Evolutionary conservation across 192 early-diverging fungal genomes (phyloP).

Genomic region (Coemansia sp.): DNA sequence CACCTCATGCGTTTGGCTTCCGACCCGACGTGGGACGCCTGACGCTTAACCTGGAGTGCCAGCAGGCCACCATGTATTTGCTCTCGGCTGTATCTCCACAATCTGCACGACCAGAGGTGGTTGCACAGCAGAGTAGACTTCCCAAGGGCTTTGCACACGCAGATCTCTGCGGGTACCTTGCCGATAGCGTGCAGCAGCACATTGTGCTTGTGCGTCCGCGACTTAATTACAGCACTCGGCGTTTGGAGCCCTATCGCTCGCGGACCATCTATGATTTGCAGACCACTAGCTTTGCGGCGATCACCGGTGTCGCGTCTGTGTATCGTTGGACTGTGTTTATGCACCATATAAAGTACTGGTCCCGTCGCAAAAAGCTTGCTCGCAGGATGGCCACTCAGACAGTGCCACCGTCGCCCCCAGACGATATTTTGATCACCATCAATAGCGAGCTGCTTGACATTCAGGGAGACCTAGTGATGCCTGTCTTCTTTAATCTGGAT

Average conservation of each 20-base stretch:
- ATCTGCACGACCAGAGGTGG: constrained; percentile 17
- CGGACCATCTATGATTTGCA: constrained; percentile 33
- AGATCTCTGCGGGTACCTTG: constrained; percentile 31
- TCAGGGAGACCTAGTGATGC: constrained; percentile 34
- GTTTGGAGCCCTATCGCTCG: constrained; percentile 26
- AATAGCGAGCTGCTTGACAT: constrained; percentile 37
- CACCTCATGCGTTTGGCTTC: constrained; percentile 42
- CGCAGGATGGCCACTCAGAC: constrained; percentile 34
- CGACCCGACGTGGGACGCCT: constrained; percentile 20
- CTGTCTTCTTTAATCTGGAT: constrained; percentile 36
- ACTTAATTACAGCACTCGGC: constrained; percentile 22
- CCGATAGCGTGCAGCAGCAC: constrained; percentile 31
- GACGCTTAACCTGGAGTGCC: constrained; percentile 38
- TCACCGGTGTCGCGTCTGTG: constrained; percentile 30
- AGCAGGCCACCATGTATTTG: constrained; percentile 38
- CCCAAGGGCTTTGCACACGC: constrained; percentile 9
- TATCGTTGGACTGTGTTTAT: constrained; percentile 50
- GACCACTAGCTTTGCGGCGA: constrained; percentile 20
- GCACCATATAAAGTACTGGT: constrained; percentile 48
- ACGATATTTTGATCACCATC: constrained; percentile 36
- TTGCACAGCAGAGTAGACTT: not conserved
- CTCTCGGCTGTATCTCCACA: constrained; percentile 24
- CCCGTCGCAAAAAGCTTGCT: constrained; percentile 36
- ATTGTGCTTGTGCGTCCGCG: constrained; percentile 21
- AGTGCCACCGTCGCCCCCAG: constrained; percentile 14